A percentile compares a stretch with the other conserved stretches of the same genome.
These are phyloP conservation scores for Vitis hybrid DNA, from an alignment of 177 flowering plant species.

Conservation along the genomic window DNA sequence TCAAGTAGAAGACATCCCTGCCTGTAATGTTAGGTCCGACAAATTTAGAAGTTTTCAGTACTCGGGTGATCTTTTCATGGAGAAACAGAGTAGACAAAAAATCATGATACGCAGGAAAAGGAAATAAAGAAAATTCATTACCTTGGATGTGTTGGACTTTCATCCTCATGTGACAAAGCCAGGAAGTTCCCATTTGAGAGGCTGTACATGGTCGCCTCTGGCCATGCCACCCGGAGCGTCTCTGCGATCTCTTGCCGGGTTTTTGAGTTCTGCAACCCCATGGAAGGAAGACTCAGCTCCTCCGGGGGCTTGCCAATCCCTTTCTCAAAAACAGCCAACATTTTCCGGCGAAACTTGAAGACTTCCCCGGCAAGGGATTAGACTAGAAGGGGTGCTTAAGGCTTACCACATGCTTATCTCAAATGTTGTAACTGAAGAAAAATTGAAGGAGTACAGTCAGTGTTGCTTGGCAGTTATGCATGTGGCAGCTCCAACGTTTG, in stretches of 20 bases:
- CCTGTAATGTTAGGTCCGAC: too few relatives aligned
- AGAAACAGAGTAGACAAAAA: conserved; percentile 1
- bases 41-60: background rate
- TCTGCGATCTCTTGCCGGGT: conserved; percentile 25
- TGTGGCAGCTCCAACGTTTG: conserved; percentile 13
- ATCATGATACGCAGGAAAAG: background rate
- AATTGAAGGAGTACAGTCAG: background rate
- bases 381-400: background rate
- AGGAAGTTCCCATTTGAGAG: conserved; percentile 38
- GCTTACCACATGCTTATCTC: background rate
- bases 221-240: conserved; percentile 19
- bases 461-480: conserved; percentile 4
- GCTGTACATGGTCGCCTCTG: conserved; percentile 25
- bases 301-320: conserved; percentile 39
- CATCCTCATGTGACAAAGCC: conserved; percentile 33
- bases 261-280: conserved; percentile 5
- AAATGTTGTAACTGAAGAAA: background rate
- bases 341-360: conserved; percentile 15
- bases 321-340: conserved; percentile 52
- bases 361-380: background rate
- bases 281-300: conserved; percentile 35
- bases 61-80: background rate
- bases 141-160: conserved; percentile 32
- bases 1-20: too few relatives aligned
- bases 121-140: conserved; percentile 5